A percentile compares a stretch with the other conserved stretches of the same genome.
phyloP scores from a whole-genome alignment of 2,329 filamentous ascomycete genomes.

The Ambrosiella cleistominuta region DNA sequence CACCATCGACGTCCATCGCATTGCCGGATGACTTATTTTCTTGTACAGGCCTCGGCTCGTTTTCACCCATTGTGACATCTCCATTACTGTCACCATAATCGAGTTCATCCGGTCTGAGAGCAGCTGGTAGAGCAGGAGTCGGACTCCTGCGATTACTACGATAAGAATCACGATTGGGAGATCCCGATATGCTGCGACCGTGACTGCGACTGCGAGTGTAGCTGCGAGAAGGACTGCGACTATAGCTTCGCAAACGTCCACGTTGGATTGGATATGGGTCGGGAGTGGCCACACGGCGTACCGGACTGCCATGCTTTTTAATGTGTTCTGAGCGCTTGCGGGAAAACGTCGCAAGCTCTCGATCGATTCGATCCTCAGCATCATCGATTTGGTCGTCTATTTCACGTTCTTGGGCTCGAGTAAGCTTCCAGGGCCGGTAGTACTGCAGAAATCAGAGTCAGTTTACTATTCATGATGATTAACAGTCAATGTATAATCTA shows the following conservation, averaged over 20 bases:
- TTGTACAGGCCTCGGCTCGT: background rate
- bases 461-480: conserved; percentile 3
- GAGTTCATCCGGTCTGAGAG: background rate
- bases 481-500: background rate
- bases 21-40: background rate
- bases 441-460: conserved; percentile 35
- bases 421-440: conserved; percentile 70
- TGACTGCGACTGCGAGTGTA: background rate
- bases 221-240: conserved; percentile 18
- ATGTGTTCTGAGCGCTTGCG: conserved; percentile 25
- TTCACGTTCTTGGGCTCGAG: conserved; percentile 46
- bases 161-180: background rate
- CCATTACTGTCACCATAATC: background rate
- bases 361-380: conserved; percentile 43
- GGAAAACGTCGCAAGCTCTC: conserved; percentile 48
- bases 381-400: conserved; percentile 56
- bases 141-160: too few relatives aligned
- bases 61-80: background rate
- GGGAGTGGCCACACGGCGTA: background rate
- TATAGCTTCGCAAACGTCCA: conserved; percentile 13
- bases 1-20: background rate
- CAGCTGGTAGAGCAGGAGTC: background rate
- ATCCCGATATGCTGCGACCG: background rate
- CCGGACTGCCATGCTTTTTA: conserved; percentile 16
- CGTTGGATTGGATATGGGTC: background rate